phyloP scores from a whole-genome alignment of 2,329 filamentous ascomycete genomes.

The Rhexocercosporidium sp. region DNA sequence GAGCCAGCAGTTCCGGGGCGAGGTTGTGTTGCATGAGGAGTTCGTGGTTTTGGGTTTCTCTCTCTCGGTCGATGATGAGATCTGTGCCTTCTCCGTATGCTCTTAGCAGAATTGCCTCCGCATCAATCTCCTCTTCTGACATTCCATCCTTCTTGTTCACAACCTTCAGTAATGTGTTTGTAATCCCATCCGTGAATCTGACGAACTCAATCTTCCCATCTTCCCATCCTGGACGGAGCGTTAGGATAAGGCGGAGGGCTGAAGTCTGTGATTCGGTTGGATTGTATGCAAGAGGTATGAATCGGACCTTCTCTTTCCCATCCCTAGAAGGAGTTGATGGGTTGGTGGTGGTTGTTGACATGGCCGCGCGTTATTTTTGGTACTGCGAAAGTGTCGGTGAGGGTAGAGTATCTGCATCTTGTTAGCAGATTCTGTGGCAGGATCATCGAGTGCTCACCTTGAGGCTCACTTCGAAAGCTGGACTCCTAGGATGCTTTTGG shows the following conservation, averaged over 20 bases:
- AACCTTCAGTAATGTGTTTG: slow-evolving; percentile 88
- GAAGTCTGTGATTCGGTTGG: slow-evolving; percentile 77
- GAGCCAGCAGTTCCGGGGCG: slow-evolving; percentile 84
- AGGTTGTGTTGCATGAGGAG: slow-evolving; percentile 83
- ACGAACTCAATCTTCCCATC: slow-evolving; percentile 81
- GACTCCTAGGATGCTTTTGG: not conserved
- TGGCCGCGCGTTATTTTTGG: slow-evolving; percentile 13
- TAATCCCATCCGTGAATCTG: slow-evolving; percentile 97
- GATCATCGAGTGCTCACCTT: not conserved
- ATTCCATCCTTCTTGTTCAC: slow-evolving; percentile 71
- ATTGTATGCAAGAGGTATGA: slow-evolving; percentile 80
- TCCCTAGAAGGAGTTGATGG: slow-evolving; percentile 13
- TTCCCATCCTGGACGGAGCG: slow-evolving; percentile 84
- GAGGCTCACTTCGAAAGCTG: not conserved
- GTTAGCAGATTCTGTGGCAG: not conserved
- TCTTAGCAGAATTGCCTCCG: slow-evolving; percentile 84
- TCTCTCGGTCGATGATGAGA: slow-evolving; percentile 92
- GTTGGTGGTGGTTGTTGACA: slow-evolving; percentile 11
- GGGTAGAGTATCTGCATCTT: not conserved
- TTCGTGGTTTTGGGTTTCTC: slow-evolving; percentile 80
- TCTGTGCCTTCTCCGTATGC: slow-evolving; percentile 96
- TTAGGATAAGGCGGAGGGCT: slow-evolving; percentile 77
- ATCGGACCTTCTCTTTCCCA: slow-evolving; percentile 50
- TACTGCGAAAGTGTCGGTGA: slow-evolving; percentile 8
- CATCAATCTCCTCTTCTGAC: slow-evolving; percentile 78